phyloP scores from a whole-genome alignment of 2,329 filamentous ascomycete genomes.

The Aspergillus jensenii region DNA sequence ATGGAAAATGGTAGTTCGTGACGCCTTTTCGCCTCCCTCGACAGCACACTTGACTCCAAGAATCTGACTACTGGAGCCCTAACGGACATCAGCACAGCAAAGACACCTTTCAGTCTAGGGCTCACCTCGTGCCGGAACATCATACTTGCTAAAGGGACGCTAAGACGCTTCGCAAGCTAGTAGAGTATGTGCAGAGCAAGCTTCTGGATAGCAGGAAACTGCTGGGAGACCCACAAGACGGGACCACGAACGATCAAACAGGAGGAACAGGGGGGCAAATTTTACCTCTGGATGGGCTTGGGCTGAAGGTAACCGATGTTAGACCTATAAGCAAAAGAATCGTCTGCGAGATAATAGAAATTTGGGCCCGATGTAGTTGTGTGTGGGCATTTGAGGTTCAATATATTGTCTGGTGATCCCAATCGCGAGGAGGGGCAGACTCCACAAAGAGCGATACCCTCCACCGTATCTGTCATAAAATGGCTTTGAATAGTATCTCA shows the following conservation, averaged over 20 bases:
- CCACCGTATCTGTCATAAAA: background rate
- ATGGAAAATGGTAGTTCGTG: conserved; percentile 24
- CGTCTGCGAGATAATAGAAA: background rate
- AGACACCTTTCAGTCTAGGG: background rate
- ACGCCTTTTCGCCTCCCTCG: conserved; percentile 15
- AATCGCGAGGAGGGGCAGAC: background rate
- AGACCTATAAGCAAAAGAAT: too few relatives aligned
- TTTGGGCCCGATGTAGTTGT: background rate
- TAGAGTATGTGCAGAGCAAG: conserved; percentile 16
- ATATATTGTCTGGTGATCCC: background rate
- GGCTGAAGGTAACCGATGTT: background rate
- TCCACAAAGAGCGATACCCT: background rate
- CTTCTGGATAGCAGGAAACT: conserved; percentile 19
- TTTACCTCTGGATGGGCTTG: background rate
- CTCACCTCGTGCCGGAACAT: conserved; percentile 16
- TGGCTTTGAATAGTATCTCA: background rate
- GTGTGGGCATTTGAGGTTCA: background rate
- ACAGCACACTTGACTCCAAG: conserved; percentile 18
- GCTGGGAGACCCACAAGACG: conserved; percentile 24
- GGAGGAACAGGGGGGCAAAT: background rate
- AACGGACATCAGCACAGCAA: background rate
- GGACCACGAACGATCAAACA: conserved; percentile 1
- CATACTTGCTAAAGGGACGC: conserved; percentile 14
- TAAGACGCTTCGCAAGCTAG: conserved; percentile 18
- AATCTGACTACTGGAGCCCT: conserved; percentile 17